Evolutionary conservation across 495 filamentous ascomycete species (phyloP).

Genomic region (Annulohypoxylon maeteangense): DNA sequence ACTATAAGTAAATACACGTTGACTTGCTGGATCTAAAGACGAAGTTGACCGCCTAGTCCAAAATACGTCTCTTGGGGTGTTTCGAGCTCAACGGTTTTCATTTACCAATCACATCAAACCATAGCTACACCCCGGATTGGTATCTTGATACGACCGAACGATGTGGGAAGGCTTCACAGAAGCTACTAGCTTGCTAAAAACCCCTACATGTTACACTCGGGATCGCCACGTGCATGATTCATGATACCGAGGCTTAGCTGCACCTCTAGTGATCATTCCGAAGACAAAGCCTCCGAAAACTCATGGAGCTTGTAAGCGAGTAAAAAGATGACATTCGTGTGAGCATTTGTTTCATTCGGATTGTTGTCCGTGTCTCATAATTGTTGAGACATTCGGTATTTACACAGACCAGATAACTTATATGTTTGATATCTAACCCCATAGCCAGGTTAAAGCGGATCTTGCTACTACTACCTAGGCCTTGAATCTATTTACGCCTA

Average conservation of each 20-base stretch:
- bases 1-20: neutral
- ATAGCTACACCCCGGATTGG: neutral
- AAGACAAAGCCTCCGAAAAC: neutral
- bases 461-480: neutral
- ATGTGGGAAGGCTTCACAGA: neutral
- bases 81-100: neutral
- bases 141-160: neutral
- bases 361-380: neutral
- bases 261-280: neutral
- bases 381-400: neutral
- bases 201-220: neutral
- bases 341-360: neutral
- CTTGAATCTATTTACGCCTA: neutral
- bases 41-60: neutral
- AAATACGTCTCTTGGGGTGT: neutral
- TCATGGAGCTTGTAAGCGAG: neutral
- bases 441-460: neutral
- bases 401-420: neutral
- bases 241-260: neutral
- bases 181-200: neutral
- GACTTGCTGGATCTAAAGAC: no score
- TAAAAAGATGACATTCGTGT: neutral
- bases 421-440: neutral
- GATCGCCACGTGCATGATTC: conserved; percentile 3
- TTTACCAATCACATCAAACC: neutral